phyloP scores from a whole-genome alignment of 441 rosid species.

The Viola pubescens region DNA sequence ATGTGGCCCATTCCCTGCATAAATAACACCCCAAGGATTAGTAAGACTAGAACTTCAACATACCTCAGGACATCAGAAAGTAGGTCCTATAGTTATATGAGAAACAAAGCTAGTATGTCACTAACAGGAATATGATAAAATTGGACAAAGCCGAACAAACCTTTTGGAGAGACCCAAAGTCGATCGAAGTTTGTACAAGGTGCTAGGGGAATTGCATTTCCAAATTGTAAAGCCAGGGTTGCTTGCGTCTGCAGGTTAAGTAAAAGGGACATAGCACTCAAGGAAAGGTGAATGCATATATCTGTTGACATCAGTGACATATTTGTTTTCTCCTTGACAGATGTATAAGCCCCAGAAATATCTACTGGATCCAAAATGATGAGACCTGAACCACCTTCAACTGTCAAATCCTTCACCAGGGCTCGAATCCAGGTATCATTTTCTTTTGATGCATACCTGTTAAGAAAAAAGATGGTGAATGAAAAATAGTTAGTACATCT shows the following conservation, averaged over 20 bases:
- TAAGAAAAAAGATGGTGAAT: constrained; percentile 3
- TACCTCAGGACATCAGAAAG: not conserved
- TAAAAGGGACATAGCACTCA: constrained; percentile 82
- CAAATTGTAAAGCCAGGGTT: constrained; percentile 77
- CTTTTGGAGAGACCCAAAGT: constrained; percentile 91
- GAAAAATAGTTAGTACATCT: too few species aligned
- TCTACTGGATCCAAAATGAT: constrained; percentile 87
- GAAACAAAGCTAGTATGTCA: constrained; percentile 6
- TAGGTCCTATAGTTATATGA: constrained; percentile 6
- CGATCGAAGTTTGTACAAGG: constrained; percentile 81
- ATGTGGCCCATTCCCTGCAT: constrained; percentile 68
- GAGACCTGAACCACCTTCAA: constrained; percentile 99
- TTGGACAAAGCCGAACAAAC: constrained; percentile 28
- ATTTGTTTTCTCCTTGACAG: constrained; percentile 84
- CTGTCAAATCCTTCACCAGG: constrained; percentile 69
- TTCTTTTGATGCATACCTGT: constrained; percentile 95
- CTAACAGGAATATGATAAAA: not conserved
- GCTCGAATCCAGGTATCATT: constrained; percentile 95
- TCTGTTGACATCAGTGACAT: constrained; percentile 82
- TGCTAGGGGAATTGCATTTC: constrained; percentile 79
- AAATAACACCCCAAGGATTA: constrained; percentile 16
- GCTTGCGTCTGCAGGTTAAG: constrained; percentile 86
- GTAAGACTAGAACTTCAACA: constrained; percentile 10
- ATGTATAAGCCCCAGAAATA: constrained; percentile 86
- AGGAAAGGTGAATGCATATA: constrained; percentile 81